Evolutionary conservation across 345 rosid genomes (phyloP), one percentile per base, ranked within the genome.

Genomic region (Hirschfeldia incana): DNA sequence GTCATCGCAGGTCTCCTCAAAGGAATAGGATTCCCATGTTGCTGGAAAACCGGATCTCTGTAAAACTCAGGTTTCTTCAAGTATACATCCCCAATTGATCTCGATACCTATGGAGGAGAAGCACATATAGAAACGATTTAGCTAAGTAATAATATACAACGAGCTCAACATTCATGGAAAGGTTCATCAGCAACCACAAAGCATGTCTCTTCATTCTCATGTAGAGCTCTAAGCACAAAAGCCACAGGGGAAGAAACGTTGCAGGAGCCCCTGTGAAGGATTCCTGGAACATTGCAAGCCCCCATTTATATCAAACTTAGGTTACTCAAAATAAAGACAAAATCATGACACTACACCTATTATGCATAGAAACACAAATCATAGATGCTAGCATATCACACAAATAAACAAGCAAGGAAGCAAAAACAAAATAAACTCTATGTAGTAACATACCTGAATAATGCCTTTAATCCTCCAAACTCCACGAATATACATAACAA

Each of bases 401-500:
- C 28, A 64, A 13, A 10, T 26, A 57, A 36, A 32, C 62, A 51
- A 28, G 63, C 21, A 42, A 11, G 51, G 15, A 44, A 44, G 53
- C 53, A 12, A 44, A 10, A 21, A 69, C 53, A 12, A 44, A 10
- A 21, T 67, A 36, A 13, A 65, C 11, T 55, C 8, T 37, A 74
- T 21, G 3, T 2, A 11, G 28, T 10, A 2, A 62, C 17, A 21
- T 86, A 95, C 99, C 99, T 93, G 98, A 77, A 95, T 93, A 28
- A 95, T 93, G 84, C 99, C 99, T 85, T 95, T 95, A 53, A 95
- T 93, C 84, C 98, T 90, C 99, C 99, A 95, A 73, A 93, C 98
- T 55, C 99, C 99, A 66, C 84, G 97, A 1, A 85, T 85, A 51
- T 87, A 84, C 29, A 95, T 76, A 10, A 95, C 99, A 55, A 95